Base-by-base conservation (phyloP, 257 asterid genomes). In the Solanum appendiculatum region DNA sequence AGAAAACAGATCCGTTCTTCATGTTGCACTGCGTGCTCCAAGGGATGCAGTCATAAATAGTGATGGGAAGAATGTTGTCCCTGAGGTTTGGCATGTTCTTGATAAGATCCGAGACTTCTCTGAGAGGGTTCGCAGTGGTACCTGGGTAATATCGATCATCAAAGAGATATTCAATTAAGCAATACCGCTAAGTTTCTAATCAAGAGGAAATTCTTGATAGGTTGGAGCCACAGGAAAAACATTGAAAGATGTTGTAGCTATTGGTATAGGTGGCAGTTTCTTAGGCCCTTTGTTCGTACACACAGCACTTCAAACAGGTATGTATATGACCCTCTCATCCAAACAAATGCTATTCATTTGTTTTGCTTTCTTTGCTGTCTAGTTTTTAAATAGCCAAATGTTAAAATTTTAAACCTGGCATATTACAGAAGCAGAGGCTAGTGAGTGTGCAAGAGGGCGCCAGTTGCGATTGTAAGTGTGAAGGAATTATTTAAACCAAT, bases 241-340 rank as follows among this genome's bases (percentile, higher is more conserved):
- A 60, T 89, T 97, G 94, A 94, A 91, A 95, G 96, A 95, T 92
- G 99, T 95, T 88, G 85, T 97, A 89, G 95, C 99, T 40, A 87
- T 97, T 87, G 99, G 99, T 86, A 97, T 97, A 88, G 99, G 99
- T 85, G 99, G 99, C 89, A 97, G 99, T 91, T 97, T 96, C 90
- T 92, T 97, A 78, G 99, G 99, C 60, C 99, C 99, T 54, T 94
- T 97, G 68, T 97, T 97, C 92, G 99, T 96, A 88, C 99, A 97
- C 93, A 93, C 99, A 81, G 98, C 99, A 70, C 99, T 97, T 90
- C 99, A 96, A 93, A 95, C 98, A 94, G 99, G 99, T 97, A 77
- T 9, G 25, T 39, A 56, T 66, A 86, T 27, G 63, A 72, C 40
- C 46, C 82, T 27, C 51, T 83, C 86, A 69, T 63, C 74, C 64